These are phyloP conservation scores for Russula sp. DNA, from an alignment of 768 basidiomycete genomes.

Conservation along the genomic window DNA sequence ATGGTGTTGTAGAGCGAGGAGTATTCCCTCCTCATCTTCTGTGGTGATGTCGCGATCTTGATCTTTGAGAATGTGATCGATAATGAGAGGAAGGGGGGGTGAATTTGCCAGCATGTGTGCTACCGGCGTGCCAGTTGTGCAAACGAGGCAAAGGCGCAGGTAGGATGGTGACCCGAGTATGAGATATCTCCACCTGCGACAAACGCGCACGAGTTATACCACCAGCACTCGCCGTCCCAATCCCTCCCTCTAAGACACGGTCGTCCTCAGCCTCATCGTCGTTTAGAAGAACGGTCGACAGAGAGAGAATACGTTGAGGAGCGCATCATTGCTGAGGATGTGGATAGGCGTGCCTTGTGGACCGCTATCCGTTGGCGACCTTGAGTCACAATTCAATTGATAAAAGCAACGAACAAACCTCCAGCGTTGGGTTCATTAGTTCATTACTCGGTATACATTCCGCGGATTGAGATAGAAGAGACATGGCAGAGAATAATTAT, in stretches of 20 bases:
- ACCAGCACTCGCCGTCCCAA: not conserved
- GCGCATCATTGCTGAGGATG: not conserved
- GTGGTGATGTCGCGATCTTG: not conserved
- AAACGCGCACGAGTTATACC: not conserved
- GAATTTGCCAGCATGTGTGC: slow-evolving; percentile 7
- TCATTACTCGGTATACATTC: too few species aligned
- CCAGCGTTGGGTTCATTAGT: too few species aligned
- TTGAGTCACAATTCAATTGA: too few species aligned
- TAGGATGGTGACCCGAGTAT: not conserved
- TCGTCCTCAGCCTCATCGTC: not conserved
- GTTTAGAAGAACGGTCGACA: not conserved
- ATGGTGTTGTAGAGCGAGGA: not conserved
- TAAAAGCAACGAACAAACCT: too few species aligned
- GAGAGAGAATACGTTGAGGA: not conserved
- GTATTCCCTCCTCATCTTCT: not conserved
- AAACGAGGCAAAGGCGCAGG: not conserved
- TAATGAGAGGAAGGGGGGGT: not conserved
- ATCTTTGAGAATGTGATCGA: not conserved
- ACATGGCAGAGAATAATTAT: too few species aligned
- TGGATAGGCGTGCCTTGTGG: not conserved
- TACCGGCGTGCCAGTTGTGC: not conserved
- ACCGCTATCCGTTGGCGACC: not conserved
- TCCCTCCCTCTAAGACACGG: not conserved
- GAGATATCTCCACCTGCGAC: not conserved
- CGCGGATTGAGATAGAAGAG: too few species aligned